Conservation (phyloP, 2,329 filamentous ascomycete species). For the Ilyonectria destructans region DNA sequence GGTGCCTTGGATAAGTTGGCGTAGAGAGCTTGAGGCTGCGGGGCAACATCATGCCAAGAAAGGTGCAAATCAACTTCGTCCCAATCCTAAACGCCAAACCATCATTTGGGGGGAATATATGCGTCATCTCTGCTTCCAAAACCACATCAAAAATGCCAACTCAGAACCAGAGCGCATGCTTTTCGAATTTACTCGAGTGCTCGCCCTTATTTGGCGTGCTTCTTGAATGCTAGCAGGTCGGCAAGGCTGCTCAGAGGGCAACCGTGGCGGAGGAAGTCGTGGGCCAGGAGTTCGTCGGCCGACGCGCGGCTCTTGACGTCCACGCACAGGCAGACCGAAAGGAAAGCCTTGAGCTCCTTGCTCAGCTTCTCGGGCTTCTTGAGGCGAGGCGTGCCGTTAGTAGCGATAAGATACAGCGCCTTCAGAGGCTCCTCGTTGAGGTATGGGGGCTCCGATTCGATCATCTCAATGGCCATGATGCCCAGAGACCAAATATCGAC, state of each 20-base stretch:
- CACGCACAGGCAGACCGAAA: constrained; percentile 96
- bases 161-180: constrained; percentile 39
- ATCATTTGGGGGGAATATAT: constrained; percentile 50
- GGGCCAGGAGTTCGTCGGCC: constrained; percentile 88
- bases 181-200: constrained; percentile 37
- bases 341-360: constrained; percentile 97
- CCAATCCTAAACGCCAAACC: constrained; percentile 50
- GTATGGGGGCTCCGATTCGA: constrained; percentile 97
- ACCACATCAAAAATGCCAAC: constrained; percentile 45
- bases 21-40: constrained; percentile 28
- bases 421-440: constrained; percentile 98
- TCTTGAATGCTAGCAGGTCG: constrained; percentile 91
- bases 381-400: constrained; percentile 94
- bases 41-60: constrained; percentile 40
- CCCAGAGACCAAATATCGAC: constrained; percentile 99
- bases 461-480: constrained; percentile 99
- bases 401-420: constrained; percentile 97
- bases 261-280: constrained; percentile 95
- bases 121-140: constrained; percentile 46
- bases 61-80: constrained; percentile 43
- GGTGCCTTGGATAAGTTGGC: constrained; percentile 30
- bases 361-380: constrained; percentile 99
- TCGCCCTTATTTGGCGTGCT: constrained; percentile 72
- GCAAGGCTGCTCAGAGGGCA: constrained; percentile 88
- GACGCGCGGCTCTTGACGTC: constrained; percentile 96